Evolutionary conservation across 2,329 filamentous ascomycete species (phyloP).

Genomic region (Ascocoryne sarcoides): DNA sequence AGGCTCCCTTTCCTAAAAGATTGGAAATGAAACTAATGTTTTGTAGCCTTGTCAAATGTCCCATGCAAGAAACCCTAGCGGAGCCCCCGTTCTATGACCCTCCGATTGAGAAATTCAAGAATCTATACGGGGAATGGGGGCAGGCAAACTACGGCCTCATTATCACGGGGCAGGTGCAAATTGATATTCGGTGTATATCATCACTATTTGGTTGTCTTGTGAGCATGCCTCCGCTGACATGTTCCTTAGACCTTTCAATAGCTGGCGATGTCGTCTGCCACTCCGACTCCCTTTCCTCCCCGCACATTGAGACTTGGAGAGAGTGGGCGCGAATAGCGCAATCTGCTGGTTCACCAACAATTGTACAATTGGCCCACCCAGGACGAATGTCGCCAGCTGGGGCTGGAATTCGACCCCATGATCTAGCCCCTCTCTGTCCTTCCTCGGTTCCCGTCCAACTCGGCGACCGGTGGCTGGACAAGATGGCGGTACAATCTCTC

Average conservation of each 20-base stretch:
- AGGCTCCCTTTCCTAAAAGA: background rate
- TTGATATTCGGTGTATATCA: conserved; percentile 32
- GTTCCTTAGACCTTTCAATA: conserved; percentile 16
- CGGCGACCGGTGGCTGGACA: conserved; percentile 31
- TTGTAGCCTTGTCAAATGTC: conserved; percentile 22
- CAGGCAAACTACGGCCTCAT: conserved; percentile 34
- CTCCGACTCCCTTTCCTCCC: conserved; percentile 16
- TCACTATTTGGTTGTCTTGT: background rate
- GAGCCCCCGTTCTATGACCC: conserved; percentile 25
- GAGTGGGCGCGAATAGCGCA: conserved; percentile 30
- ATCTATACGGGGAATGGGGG: conserved; percentile 34
- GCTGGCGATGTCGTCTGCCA: conserved; percentile 8
- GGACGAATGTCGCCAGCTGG: conserved; percentile 35
- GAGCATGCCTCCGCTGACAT: too few relatives aligned
- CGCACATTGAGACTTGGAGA: conserved; percentile 26
- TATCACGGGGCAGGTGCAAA: conserved; percentile 36
- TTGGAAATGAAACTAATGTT: background rate
- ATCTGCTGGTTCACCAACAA: conserved; percentile 32
- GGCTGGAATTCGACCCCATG: conserved; percentile 30
- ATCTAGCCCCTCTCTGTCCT: conserved; percentile 29
- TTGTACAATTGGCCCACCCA: conserved; percentile 37
- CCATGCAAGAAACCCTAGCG: conserved; percentile 29
- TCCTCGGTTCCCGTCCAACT: conserved; percentile 34
- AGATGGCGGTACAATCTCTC: conserved; percentile 12
- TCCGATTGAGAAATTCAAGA: conserved; percentile 28